phyloP scores from a whole-genome alignment of 805 yeast genomes.

The Zygosaccharomyces lentus region DNA sequence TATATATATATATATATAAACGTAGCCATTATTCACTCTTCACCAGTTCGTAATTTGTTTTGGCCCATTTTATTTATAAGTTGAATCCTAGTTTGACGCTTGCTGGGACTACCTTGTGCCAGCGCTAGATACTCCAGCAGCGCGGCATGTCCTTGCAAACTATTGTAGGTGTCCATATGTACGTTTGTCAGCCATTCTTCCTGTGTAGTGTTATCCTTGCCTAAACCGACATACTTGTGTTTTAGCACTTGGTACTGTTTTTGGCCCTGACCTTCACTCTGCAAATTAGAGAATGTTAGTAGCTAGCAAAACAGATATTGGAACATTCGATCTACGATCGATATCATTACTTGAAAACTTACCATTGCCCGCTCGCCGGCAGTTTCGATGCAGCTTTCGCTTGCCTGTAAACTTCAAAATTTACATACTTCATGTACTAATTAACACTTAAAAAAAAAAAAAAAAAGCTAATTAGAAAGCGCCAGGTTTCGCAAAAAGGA shows the following conservation, averaged over 20 bases:
- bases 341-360: background rate
- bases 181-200: conserved; percentile 63
- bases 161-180: conserved; percentile 29
- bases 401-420: background rate
- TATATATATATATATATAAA: background rate
- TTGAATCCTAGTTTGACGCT: conserved; percentile 25
- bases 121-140: conserved; percentile 31
- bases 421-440: background rate
- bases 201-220: conserved; percentile 65
- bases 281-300: background rate
- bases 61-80: conserved; percentile 28
- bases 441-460: background rate
- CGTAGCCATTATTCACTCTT: background rate
- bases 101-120: conserved; percentile 20
- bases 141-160: conserved; percentile 29
- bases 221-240: conserved; percentile 67
- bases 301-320: background rate
- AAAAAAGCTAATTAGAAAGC: background rate
- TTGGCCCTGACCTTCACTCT: conserved; percentile 66
- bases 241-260: conserved; percentile 54
- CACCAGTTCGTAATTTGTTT: conserved; percentile 8
- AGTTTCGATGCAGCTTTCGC: background rate
- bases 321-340: background rate
- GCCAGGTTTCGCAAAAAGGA: background rate
- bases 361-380: background rate